Evolutionary conservation across 225 moss, liverwort and hornwort species (phyloP).

Genomic region (Physcomitrellopsis africana): DNA sequence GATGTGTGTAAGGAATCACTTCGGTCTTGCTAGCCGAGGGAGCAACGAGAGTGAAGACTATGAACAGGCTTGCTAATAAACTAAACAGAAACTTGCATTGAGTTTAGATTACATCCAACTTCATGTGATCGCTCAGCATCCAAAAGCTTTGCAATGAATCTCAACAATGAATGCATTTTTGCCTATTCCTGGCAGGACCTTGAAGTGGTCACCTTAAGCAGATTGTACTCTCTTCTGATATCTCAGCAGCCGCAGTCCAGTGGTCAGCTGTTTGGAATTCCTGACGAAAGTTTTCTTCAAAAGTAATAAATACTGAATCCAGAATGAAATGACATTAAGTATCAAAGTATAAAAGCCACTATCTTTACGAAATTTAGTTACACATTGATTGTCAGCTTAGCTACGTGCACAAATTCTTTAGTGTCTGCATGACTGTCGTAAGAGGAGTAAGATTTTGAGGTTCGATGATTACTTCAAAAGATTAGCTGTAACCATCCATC

Average conservation of each 20-base stretch:
- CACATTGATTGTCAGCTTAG: neutral
- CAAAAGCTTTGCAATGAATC: slow-evolving; percentile 16
- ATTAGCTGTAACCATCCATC: no score
- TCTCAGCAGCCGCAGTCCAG: slow-evolving; percentile 40
- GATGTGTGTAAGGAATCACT: no score
- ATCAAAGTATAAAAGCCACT: slow-evolving; percentile 1
- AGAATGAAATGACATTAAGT: slow-evolving; percentile 25
- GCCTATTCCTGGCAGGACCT: slow-evolving; percentile 48
- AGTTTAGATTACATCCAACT: neutral
- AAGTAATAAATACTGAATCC: slow-evolving; percentile 43
- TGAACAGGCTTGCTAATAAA: no score
- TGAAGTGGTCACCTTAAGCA: slow-evolving; percentile 47
- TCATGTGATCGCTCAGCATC: neutral
- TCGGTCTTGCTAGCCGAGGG: no score
- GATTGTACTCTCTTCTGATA: slow-evolving; percentile 43
- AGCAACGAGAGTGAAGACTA: no score
- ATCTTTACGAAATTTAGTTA: slow-evolving; percentile 4
- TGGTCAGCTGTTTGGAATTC: slow-evolving; percentile 38
- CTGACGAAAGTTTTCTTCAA: slow-evolving; percentile 31
- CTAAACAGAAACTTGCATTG: neutral
- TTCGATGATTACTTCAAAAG: no score
- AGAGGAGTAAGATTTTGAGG: no score
- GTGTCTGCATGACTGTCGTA: no score
- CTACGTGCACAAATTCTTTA: neutral
- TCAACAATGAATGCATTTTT: slow-evolving; percentile 37